phyloP scores from a whole-genome alignment of 495 filamentous ascomycete species.

The Penicillium bovifimosum region DNA sequence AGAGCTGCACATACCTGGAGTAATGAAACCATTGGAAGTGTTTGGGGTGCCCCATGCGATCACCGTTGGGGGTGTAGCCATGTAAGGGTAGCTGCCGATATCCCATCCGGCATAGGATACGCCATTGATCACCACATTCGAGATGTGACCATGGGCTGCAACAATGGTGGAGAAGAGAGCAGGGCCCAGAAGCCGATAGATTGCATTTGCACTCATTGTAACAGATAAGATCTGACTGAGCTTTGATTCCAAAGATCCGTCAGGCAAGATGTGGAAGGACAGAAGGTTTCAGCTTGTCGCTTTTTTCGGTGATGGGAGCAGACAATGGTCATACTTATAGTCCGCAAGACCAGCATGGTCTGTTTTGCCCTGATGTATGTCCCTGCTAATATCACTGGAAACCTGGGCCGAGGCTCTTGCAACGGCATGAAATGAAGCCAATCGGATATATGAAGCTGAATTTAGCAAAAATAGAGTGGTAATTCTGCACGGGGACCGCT shows the following conservation, averaged over 20 bases:
- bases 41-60: slow-evolving; percentile 52
- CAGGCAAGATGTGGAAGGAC: background rate
- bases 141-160: slow-evolving; percentile 25
- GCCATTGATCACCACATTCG: slow-evolving; percentile 30
- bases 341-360: too few species aligned
- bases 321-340: background rate
- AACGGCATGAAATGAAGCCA: background rate
- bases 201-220: background rate
- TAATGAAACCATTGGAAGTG: slow-evolving; percentile 56
- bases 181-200: background rate
- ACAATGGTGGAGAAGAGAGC: slow-evolving; percentile 14
- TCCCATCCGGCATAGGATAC: slow-evolving; percentile 38
- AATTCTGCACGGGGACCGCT: background rate
- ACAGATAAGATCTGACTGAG: background rate
- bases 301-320: too few species aligned
- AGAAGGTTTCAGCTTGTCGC: background rate
- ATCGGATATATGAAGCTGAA: background rate
- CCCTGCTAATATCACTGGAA: background rate
- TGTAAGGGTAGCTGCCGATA: slow-evolving; percentile 32
- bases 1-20: slow-evolving; percentile 22
- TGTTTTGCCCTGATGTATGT: background rate
- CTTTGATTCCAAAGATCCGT: background rate
- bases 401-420: too few species aligned
- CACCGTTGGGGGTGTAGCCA: slow-evolving; percentile 40
- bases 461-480: background rate